A percentile compares a stretch with the other conserved stretches of the same genome.
Conservation (phyloP, 345 rosid genomes). For the Jatropha curcas region DNA sequence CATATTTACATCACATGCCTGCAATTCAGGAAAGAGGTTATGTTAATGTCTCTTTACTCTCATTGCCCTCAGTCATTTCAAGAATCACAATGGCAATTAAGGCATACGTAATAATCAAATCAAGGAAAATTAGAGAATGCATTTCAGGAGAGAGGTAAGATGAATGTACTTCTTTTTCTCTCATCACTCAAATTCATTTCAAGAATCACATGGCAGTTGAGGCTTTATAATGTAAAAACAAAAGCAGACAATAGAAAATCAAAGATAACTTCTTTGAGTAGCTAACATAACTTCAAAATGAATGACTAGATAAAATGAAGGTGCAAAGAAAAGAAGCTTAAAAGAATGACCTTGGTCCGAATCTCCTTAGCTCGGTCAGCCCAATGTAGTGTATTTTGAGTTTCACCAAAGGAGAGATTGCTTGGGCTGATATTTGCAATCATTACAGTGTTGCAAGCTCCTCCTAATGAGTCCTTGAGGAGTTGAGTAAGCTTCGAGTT, state of each 20-base stretch:
- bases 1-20: slow-evolving; percentile 56
- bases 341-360: slow-evolving; percentile 51
- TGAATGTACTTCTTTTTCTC: not conserved
- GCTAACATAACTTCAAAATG: too few species aligned
- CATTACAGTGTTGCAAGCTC: slow-evolving; percentile 91
- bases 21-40: slow-evolving; percentile 6
- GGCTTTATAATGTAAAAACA: too few species aligned
- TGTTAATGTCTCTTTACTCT: not conserved
- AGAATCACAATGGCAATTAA: too few species aligned
- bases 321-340: not conserved
- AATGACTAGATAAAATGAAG: not conserved
- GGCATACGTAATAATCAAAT: too few species aligned
- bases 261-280: too few species aligned
- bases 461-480: slow-evolving; percentile 91
- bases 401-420: slow-evolving; percentile 84
- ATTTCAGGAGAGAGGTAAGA: not conserved
- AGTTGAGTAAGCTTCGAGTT: slow-evolving; percentile 97
- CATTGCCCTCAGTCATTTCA: not conserved
- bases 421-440: slow-evolving; percentile 93
- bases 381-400: slow-evolving; percentile 97
- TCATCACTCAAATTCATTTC: not conserved
- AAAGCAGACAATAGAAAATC: too few species aligned
- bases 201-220: too few species aligned
- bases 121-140: too few species aligned
- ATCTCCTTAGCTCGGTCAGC: slow-evolving; percentile 96